phyloP scores from a whole-genome alignment of 179 eudicot genomes.

The Carnegiea gigantea region DNA sequence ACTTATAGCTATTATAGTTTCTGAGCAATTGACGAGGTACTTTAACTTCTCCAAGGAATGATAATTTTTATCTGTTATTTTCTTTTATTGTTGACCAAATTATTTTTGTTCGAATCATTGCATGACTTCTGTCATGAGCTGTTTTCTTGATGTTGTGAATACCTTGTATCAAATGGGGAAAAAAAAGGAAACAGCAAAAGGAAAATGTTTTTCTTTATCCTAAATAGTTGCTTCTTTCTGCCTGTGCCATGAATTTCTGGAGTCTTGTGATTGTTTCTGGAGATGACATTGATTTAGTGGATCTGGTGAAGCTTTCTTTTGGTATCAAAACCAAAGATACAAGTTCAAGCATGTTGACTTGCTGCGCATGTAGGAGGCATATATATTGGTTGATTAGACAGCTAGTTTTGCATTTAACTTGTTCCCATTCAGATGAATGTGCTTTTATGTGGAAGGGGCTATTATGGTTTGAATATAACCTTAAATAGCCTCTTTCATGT shows the following conservation, averaged over 20 bases:
- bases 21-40: slow-evolving; percentile 96
- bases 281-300: no score
- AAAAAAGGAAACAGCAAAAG: not conserved
- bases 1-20: slow-evolving; percentile 42
- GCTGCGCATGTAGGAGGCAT: no score
- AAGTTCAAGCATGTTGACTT: no score
- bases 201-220: not conserved
- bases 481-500: no score
- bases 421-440: no score
- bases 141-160: not conserved
- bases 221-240: not conserved
- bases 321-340: no score
- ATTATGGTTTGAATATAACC: not conserved
- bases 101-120: not conserved
- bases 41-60: slow-evolving; percentile 5
- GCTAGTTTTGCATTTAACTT: no score
- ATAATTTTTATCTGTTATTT: not conserved
- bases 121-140: not conserved
- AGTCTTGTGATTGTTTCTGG: not conserved
- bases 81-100: not conserved
- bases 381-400: no score
- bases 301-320: no score
- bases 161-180: not conserved
- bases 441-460: not conserved
- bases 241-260: not conserved